Evolutionary conservation across 352 stramenopile genomes (phyloP).

Genomic region (Pythium apleroticum): DNA sequence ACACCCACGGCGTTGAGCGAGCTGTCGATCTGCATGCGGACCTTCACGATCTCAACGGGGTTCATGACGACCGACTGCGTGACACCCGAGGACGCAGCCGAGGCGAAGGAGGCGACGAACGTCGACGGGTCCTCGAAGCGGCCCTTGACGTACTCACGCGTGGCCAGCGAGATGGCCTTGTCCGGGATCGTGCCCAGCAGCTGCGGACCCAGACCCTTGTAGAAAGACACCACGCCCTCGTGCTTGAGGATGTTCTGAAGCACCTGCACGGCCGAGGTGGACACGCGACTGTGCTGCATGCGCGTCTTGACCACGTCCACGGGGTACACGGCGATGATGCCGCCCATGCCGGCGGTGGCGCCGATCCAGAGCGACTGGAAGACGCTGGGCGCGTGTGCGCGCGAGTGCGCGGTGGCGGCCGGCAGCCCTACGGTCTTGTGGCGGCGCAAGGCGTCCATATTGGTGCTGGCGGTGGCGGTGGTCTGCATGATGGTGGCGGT

Average conservation of each 20-base stretch:
- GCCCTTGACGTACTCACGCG: constrained; percentile 75
- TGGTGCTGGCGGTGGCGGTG: background rate
- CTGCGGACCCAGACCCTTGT: constrained; percentile 76
- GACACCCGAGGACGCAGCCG: constrained; percentile 63
- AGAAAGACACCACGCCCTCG: constrained; percentile 68
- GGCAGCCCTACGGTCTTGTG: constrained; percentile 31
- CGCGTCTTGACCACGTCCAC: constrained; percentile 86
- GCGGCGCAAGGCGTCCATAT: constrained; percentile 28
- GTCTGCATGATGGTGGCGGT: constrained; percentile 10
- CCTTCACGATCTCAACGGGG: constrained; percentile 81
- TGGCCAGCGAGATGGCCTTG: constrained; percentile 79
- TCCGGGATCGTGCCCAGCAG: constrained; percentile 74
- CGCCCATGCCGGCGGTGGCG: constrained; percentile 74
- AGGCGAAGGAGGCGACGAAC: constrained; percentile 69
- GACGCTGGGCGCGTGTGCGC: constrained; percentile 43
- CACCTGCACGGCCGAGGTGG: constrained; percentile 53
- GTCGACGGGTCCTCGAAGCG: constrained; percentile 72
- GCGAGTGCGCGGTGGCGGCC: background rate
- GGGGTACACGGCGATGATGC: constrained; percentile 81
- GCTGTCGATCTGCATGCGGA: constrained; percentile 83
- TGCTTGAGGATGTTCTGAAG: constrained; percentile 59
- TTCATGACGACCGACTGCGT: constrained; percentile 85
- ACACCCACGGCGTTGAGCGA: constrained; percentile 50
- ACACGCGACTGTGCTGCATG: constrained; percentile 74
- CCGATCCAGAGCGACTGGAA: constrained; percentile 83